phyloP scores from a whole-genome alignment of 1,139 yeast genomes.

The Zygoascus hellenicus region DNA sequence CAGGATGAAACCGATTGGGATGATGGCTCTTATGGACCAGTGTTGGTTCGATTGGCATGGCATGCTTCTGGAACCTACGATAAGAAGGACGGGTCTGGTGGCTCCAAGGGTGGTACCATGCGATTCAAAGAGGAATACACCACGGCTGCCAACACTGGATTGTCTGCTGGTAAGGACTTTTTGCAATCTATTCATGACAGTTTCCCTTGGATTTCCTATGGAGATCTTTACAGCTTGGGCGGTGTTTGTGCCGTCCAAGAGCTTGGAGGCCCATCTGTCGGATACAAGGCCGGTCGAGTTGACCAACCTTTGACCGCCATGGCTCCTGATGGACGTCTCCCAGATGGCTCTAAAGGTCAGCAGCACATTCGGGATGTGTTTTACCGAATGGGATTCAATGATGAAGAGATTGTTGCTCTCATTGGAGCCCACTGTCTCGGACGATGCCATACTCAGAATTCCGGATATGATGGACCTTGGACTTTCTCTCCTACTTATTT shows the following conservation, averaged over 20 bases:
- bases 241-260: slow-evolving; percentile 87
- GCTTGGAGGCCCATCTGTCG: slow-evolving; percentile 76
- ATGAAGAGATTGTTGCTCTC: slow-evolving; percentile 78
- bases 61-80: slow-evolving; percentile 69
- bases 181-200: slow-evolving; percentile 52
- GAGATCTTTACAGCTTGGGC: slow-evolving; percentile 83
- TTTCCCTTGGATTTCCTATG: slow-evolving; percentile 76
- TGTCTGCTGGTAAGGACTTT: slow-evolving; percentile 60
- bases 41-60: slow-evolving; percentile 68
- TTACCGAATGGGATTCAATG: slow-evolving; percentile 69
- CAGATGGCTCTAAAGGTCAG: slow-evolving; percentile 72
- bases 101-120: slow-evolving; percentile 83
- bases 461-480: slow-evolving; percentile 89
- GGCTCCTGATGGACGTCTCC: slow-evolving; percentile 62
- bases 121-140: slow-evolving; percentile 56
- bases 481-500: slow-evolving; percentile 76
- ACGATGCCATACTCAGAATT: slow-evolving; percentile 51
- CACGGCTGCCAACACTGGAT: slow-evolving; percentile 73
- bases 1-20: slow-evolving; percentile 74
- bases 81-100: slow-evolving; percentile 57
- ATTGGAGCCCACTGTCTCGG: slow-evolving; percentile 90
- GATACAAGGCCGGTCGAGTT: slow-evolving; percentile 81
- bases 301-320: slow-evolving; percentile 39
- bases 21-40: slow-evolving; percentile 66
- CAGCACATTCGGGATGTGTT: slow-evolving; percentile 63